Conservation (phyloP, 257 asterid species). For the Nicotiana knightiana region DNA sequence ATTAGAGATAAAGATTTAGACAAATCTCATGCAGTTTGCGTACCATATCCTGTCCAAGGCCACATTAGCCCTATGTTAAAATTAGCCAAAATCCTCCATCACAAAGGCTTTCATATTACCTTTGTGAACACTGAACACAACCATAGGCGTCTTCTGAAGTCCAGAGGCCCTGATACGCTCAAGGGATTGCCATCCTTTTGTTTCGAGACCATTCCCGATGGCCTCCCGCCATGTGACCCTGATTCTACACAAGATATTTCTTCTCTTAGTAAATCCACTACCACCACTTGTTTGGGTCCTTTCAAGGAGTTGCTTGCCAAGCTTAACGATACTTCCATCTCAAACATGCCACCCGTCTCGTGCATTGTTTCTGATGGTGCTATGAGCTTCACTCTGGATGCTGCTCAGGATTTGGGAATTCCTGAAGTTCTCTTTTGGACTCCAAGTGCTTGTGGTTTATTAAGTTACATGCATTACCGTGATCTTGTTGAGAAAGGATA, state of each 20-base stretch:
- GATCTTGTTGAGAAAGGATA: not conserved
- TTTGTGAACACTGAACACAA: slow-evolving; percentile 18
- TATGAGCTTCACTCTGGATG: slow-evolving; percentile 7
- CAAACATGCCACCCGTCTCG: not conserved
- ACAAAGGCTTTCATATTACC: slow-evolving; percentile 16
- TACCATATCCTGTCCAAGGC: slow-evolving; percentile 22
- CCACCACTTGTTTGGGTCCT: not conserved
- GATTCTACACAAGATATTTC: slow-evolving; percentile 11
- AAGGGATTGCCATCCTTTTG: slow-evolving; percentile 12
- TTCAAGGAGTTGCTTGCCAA: not conserved
- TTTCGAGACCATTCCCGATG: slow-evolving; percentile 17
- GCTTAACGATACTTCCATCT: not conserved
- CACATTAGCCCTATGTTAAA: slow-evolving; percentile 17
- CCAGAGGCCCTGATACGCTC: slow-evolving; percentile 1
- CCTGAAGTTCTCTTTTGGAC: slow-evolving; percentile 10
- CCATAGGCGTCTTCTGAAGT: slow-evolving; percentile 4
- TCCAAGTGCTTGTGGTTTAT: slow-evolving; percentile 9
- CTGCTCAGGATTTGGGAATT: slow-evolving; percentile 15
- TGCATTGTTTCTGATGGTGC: slow-evolving; percentile 11
- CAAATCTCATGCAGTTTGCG: slow-evolving; percentile 19
- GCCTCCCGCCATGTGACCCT: slow-evolving; percentile 8
- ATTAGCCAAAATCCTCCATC: slow-evolving; percentile 14
- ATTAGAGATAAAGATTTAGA: not conserved
- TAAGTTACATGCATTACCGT: not conserved
- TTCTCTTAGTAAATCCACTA: not conserved